Evolutionary conservation across 805 yeast genomes (phyloP), one percentile per base, ranked within the genome.

Genomic region (Candida andamanensis): DNA sequence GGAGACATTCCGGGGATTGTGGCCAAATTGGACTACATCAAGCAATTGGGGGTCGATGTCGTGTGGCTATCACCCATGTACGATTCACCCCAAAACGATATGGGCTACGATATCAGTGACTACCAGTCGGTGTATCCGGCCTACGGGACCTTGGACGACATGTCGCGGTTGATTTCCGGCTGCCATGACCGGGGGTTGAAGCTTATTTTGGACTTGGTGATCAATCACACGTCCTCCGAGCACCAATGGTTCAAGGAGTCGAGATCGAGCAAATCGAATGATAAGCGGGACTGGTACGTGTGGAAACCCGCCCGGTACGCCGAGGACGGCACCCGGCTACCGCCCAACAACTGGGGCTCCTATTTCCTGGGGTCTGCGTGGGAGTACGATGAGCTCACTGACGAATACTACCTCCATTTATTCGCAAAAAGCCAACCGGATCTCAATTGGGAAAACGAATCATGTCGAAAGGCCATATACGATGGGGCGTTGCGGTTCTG

Each of bases 71-170:
- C 73, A 13, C 81, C 80, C 16, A 69, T 72, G 59, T 74, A 63
- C 53, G 76, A 70, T 41, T 69, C 77, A 1, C 80, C 80, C 5
- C 76, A 71, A 48, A 71, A 67, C 30, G 81, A 75, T 49, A 75
- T 75, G 80, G 81, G 81, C 3, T 76, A 75, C 46, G 80, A 76
- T 45, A 72, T 76, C 47, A 54, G 73, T 16, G 67, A 76, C 52
- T 76, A 76, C 53, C 67, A 71, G 47, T 61, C 51, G 15, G 66
- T 76, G 23, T 66, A 74, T 50, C 68, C 71, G 12, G 57, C 58
- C 36, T 75, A 71, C 49, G 82, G 81, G 19, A 63, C 75, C n/a
- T 49, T 73, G 47, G 68, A 69, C 32, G 78, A 73, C 43, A 67
- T 71, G 64, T 69, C 69, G 39, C 39, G 46, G 15, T 60, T 76